Evolutionary conservation across 2,329 filamentous ascomycete genomes (phyloP), one percentile per base, ranked within the genome.

Genomic region (Plectosphaerella sp.): DNA sequence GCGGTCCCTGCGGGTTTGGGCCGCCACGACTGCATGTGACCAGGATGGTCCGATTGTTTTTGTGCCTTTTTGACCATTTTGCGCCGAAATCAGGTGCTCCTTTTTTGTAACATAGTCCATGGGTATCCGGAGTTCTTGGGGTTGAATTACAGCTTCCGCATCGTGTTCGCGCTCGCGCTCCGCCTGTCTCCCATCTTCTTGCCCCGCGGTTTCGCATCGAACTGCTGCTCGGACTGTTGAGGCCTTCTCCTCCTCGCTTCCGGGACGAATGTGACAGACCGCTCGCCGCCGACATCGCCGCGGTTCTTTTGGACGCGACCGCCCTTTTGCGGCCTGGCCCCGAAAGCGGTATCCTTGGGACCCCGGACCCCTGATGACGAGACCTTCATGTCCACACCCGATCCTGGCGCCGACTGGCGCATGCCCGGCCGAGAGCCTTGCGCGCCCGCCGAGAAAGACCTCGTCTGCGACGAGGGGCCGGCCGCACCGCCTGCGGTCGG

Each of bases 91-190:
- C 28, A 33, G 28, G 28, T 22, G 24, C 33, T 33, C 16, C 50
- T 48, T 51, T 45, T 42, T 52, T 56, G 51, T 57, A 54, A 47
- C 46, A 55, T 52, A 52, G 41, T 22, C 28, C 48, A 43, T 41
- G 37, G 39, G 39, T 49, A 49, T 43, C 39, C n/a, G 39, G 28
- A 33, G 48, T 43, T 14, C 15, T 33, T 47, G 45, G 45, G 35
- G 36, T 41, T 41, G 37, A 42, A 22, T 67, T 72, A 87, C 75
- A 89, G 77, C 63, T 76, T 79, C 66, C 87, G 80, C 67, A 91
- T 89, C 41, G 84, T 84, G 69, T 93, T 92, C 49, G 79, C 80
- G 69, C 87, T 91, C 48, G 89, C 89, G 68, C 87, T 91, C 61
- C 88, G 75, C 61, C 88, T 81, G 52, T 66, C 65, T 51, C 72